Base-by-base conservation (phyloP, 345 rosid species). In the Brassica rapa region DNA sequence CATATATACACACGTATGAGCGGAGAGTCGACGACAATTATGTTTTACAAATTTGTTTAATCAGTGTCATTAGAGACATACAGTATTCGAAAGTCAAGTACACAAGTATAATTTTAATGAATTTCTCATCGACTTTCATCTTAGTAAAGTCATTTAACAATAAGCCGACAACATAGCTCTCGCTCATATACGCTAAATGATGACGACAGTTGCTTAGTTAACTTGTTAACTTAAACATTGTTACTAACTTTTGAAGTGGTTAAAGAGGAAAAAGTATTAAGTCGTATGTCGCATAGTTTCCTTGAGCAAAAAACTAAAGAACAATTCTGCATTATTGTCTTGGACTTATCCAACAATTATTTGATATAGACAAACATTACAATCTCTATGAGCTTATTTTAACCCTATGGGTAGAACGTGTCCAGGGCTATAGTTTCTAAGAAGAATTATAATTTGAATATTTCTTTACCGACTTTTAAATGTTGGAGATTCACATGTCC, bases 261-360 rank as follows among this genome's bases (percentile, higher is more conserved):
- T 60, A 21, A 46, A 0, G 12, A 68, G 53, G 37, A 24, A 60
- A 1, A 76, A 3, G 62, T 76, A 46, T 32, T 23, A 62, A 75
- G 37, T 57, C 14, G 6, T 62, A 29, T 6, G 66, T 15, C 69
- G n/a, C 39, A 39, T 11, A 39, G 66, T 55, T 74, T 57, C 4
- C 39, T 41, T 74, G 12, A 35, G 55, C 71, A 19, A 27, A 1
- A 56, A 25, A 75, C 43, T 55, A 66, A 6, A 49, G 75, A 77
- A 69, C 74, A 70, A 4, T 33, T 77, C 70, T 30, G 23, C 75
- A 43, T 49, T 61, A 21, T 8, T 21, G 8, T 62, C n/a, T 46
- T 76, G 11, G 21, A 33, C 65, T 77, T 70, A 39, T 63, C 80
- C 80, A 69, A 69, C 63, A 70, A 62, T 69, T 66, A 49, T 10